phyloP scores from a whole-genome alignment of 176 grass and related monocot species.

The Tillandsia leiboldiana region DNA sequence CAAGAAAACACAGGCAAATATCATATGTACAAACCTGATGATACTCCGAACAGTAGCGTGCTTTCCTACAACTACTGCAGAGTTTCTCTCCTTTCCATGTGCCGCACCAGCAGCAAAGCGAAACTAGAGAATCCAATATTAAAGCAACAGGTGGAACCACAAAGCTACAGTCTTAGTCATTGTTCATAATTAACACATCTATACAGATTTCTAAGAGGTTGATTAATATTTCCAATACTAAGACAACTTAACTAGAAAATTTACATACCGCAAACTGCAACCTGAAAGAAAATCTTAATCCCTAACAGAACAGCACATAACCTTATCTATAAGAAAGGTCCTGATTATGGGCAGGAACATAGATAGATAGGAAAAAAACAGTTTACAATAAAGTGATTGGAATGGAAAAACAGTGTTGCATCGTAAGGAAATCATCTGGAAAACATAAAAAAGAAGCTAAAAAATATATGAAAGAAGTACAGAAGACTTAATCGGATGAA shows the following conservation, averaged over 20 bases:
- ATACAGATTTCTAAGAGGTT: neutral
- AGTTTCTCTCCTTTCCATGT: slow-evolving; percentile 94
- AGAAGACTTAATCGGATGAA: neutral
- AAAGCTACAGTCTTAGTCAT: neutral
- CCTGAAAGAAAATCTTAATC: neutral
- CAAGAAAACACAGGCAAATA: neutral
- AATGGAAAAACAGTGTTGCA: too few species aligned
- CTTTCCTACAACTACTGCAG: slow-evolving; percentile 68
- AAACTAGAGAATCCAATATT: slow-evolving; percentile 33
- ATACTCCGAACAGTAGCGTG: slow-evolving; percentile 78
- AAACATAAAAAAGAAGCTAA: neutral
- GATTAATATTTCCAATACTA: neutral
- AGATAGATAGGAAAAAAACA: neutral
- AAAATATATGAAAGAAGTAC: neutral
- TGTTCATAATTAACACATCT: too few species aligned
- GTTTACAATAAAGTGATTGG: neutral
- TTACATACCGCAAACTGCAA: neutral
- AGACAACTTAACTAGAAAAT: neutral
- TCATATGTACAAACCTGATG: slow-evolving; percentile 57
- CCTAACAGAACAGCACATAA: neutral
- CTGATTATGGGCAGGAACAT: neutral
- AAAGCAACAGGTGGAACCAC: slow-evolving; percentile 7
- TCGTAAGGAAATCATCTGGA: neutral
- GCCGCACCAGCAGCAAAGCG: slow-evolving; percentile 86
- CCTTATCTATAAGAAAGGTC: too few species aligned